A percentile compares a stretch with the other conserved stretches of the same genome.
These are phyloP conservation scores for Colletotrichum spaethianum DNA, from an alignment of 2,329 filamentous ascomycete genomes.

Conservation along the genomic window DNA sequence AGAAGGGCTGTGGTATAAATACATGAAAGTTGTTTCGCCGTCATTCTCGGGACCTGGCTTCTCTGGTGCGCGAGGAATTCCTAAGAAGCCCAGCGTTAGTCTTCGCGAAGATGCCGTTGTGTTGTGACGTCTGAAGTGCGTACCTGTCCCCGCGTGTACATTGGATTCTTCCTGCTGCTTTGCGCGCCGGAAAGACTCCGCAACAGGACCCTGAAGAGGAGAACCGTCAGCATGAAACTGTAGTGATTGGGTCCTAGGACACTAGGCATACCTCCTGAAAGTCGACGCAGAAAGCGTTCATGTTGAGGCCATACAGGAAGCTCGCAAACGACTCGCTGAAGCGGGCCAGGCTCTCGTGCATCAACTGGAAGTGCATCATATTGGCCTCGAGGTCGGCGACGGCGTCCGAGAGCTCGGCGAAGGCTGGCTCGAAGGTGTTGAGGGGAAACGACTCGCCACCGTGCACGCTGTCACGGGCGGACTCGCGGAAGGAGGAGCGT, in stretches of 20 bases:
- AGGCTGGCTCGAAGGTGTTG: conserved; percentile 87
- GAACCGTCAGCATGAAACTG: conserved; percentile 9
- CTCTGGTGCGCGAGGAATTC: conserved; percentile 39
- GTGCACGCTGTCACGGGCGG: conserved; percentile 68
- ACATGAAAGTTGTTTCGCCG: conserved; percentile 90
- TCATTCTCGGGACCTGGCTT: conserved; percentile 57
- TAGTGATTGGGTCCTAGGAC: background rate
- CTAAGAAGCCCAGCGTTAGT: background rate
- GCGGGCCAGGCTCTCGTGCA: conserved; percentile 93
- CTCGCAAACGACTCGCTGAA: conserved; percentile 97
- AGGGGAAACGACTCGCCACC: conserved; percentile 75
- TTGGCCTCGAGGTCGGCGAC: conserved; percentile 98
- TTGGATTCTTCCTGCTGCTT: conserved; percentile 67
- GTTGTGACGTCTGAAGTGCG: background rate
- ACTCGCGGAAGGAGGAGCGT: conserved; percentile 88
- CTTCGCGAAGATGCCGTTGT: background rate
- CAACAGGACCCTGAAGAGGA: conserved; percentile 77
- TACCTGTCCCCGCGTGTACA: conserved; percentile 20
- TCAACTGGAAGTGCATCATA: conserved; percentile 96
- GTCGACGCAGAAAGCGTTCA: conserved; percentile 99
- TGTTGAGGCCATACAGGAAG: conserved; percentile 96
- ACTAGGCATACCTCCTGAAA: conserved; percentile 82
- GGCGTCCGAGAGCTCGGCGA: conserved; percentile 92
- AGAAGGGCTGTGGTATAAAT: conserved; percentile 34
- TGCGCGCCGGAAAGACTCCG: conserved; percentile 84